Evolutionary conservation across 2,329 filamentous ascomycete genomes (phyloP).

Genomic region (Alternaria triticina): DNA sequence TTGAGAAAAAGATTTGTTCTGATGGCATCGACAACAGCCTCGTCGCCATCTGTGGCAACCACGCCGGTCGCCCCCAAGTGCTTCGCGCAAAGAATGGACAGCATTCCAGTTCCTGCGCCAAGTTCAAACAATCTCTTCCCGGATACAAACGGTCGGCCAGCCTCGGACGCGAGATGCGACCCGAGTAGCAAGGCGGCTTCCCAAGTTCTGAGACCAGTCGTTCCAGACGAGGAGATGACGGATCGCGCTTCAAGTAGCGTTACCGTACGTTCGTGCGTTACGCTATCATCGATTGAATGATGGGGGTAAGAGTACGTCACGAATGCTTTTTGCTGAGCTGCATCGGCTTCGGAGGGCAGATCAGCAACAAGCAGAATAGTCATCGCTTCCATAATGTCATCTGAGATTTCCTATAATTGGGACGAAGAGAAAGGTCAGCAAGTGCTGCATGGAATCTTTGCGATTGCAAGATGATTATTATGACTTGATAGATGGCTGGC

Average conservation of each 20-base stretch:
- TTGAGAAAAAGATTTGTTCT: constrained; percentile 74
- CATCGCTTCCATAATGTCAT: constrained; percentile 75
- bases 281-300: constrained; percentile 20
- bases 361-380: constrained; percentile 69
- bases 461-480: neutral
- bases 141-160: constrained; percentile 56
- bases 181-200: constrained; percentile 79
- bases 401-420: constrained; percentile 74
- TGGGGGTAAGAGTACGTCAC: constrained; percentile 69
- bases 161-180: constrained; percentile 63
- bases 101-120: constrained; percentile 77
- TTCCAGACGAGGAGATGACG: constrained; percentile 73
- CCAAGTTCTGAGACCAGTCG: constrained; percentile 81
- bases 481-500: neutral
- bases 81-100: constrained; percentile 76
- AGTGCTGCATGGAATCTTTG: constrained; percentile 3
- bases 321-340: constrained; percentile 74
- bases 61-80: constrained; percentile 65
- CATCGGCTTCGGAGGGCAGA: constrained; percentile 67
- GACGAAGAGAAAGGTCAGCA: constrained; percentile 31
- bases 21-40: constrained; percentile 72
- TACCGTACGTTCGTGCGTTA: constrained; percentile 50
- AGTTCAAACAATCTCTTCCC: constrained; percentile 72
- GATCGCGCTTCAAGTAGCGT: constrained; percentile 73
- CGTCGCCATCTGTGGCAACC: constrained; percentile 76